Evolutionary conservation across 306 rosid genomes (phyloP).

Genomic region (Sechiopsis laciniata): DNA sequence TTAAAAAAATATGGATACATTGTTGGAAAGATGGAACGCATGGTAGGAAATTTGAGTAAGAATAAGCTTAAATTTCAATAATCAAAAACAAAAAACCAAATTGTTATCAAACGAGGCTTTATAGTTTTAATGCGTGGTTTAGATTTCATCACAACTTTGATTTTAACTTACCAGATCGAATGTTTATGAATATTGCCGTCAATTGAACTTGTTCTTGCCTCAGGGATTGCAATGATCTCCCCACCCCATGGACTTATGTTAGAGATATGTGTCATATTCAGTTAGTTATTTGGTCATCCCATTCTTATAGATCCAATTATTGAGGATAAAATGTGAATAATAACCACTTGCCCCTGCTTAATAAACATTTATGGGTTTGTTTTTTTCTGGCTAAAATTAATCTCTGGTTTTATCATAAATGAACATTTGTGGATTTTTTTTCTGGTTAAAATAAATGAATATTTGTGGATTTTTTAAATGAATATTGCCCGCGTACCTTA

Average conservation of each 20-base stretch:
- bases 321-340: background rate
- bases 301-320: background rate
- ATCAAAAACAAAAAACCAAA: no score
- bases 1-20: no score
- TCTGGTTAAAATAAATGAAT: background rate
- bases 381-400: background rate
- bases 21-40: no score
- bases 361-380: background rate
- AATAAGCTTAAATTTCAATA: no score
- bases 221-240: background rate
- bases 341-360: background rate
- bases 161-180: background rate
- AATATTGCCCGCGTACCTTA: background rate
- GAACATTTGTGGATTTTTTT: background rate
- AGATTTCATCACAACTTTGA: background rate
- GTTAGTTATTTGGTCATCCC: background rate
- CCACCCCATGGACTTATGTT: constrained; percentile 4
- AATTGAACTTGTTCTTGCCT: constrained; percentile 1
- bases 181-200: background rate
- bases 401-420: background rate
- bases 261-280: constrained; percentile 6
- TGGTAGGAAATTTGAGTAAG: no score
- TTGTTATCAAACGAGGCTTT: no score
- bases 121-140: background rate
- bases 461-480: background rate